Conservation (phyloP, 2,329 filamentous ascomycete genomes). For the Fusarium austroafricanum region DNA sequence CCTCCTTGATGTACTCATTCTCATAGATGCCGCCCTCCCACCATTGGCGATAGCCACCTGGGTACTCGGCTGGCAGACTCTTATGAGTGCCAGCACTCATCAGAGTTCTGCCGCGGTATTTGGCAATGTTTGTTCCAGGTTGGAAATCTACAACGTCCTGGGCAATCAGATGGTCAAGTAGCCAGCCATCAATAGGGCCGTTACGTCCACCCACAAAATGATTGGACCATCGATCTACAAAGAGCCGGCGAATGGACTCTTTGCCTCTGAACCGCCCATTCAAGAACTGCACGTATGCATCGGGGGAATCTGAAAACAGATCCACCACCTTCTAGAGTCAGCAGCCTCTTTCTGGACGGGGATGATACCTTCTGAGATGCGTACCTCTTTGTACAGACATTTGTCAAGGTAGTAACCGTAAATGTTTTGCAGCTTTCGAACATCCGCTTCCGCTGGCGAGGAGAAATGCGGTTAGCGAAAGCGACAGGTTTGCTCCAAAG, state of each 20-base stretch:
- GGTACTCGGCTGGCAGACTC: neutral
- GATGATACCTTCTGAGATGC: too few relatives aligned
- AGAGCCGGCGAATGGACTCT: neutral
- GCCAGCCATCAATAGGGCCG: neutral
- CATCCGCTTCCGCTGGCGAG: neutral
- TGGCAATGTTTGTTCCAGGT: neutral
- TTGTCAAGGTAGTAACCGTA: constrained; percentile 5
- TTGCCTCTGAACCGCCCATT: neutral
- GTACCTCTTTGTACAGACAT: neutral
- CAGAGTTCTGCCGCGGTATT: neutral
- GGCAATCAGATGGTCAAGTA: neutral
- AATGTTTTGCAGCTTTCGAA: neutral
- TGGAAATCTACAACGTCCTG: neutral
- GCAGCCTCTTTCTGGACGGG: too few relatives aligned
- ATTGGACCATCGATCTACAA: constrained; percentile 1
- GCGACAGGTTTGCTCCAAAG: too few relatives aligned
- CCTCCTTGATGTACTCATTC: neutral
- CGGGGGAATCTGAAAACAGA: neutral
- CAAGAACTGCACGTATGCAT: neutral
- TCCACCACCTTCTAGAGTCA: too few relatives aligned
- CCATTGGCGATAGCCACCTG: neutral
- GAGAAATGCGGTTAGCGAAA: too few relatives aligned
- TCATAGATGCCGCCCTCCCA: constrained; percentile 4
- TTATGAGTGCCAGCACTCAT: constrained; percentile 1
- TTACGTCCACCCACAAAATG: neutral